Evolutionary conservation across 352 stramenopile genomes (phyloP).

Genomic region (Saprolegnia diclina): DNA sequence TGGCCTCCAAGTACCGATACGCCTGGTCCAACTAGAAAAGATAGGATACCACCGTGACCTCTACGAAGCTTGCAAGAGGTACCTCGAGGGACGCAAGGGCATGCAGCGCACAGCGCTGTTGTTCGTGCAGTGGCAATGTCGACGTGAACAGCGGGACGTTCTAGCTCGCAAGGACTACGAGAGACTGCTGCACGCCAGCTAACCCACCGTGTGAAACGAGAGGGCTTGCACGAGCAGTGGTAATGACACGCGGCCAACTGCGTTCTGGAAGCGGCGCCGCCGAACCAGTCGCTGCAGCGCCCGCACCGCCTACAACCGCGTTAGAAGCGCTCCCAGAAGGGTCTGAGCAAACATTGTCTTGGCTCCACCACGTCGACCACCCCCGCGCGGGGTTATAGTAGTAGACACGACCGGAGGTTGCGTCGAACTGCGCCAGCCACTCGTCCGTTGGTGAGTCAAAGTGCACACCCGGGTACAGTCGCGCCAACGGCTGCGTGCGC

Average conservation of each 20-base stretch:
- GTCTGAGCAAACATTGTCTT: background rate
- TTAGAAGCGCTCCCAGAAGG: background rate
- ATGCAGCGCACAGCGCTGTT: slow-evolving; percentile 11
- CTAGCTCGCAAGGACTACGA: background rate
- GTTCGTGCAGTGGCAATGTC: background rate
- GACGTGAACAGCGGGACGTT: background rate
- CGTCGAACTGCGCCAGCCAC: slow-evolving; percentile 17
- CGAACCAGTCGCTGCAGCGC: slow-evolving; percentile 13
- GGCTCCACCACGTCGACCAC: slow-evolving; percentile 14
- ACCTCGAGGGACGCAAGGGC: slow-evolving; percentile 10
- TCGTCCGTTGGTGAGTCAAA: background rate
- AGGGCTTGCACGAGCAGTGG: background rate
- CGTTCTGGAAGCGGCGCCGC: background rate
- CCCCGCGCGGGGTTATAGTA: slow-evolving; percentile 22
- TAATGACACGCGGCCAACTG: slow-evolving; percentile 1
- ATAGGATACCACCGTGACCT: too few species aligned
- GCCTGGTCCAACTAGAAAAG: slow-evolving; percentile 21
- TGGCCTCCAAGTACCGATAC: background rate
- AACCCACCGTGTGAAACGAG: slow-evolving; percentile 1
- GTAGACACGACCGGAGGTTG: background rate
- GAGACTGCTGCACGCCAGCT: background rate
- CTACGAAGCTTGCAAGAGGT: background rate
- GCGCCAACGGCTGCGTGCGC: background rate
- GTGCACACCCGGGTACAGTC: background rate
- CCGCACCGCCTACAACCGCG: background rate